Conservation (phyloP, 1,139 yeast species). For the Wickerhamomyces sp. region DNA sequence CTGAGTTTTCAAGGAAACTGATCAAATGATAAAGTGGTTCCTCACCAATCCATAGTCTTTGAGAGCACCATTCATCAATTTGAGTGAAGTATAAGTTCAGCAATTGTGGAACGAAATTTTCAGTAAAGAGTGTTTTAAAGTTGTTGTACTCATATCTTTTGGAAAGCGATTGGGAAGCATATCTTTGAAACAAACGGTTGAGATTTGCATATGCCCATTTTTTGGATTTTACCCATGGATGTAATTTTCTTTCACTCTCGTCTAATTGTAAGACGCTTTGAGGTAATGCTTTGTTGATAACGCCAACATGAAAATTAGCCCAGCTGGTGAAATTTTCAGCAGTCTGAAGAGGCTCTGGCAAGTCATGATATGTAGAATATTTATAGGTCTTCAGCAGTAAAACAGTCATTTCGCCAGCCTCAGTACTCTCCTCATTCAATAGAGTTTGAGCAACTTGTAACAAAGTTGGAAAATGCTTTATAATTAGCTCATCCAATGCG, state of each 20-base stretch:
- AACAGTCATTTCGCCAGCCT: constrained; percentile 72
- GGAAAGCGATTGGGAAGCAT: constrained; percentile 52
- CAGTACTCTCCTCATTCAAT: constrained; percentile 39
- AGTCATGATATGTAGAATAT: constrained; percentile 73
- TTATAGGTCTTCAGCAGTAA: constrained; percentile 76
- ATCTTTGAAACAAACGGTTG: constrained; percentile 68
- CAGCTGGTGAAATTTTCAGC: constrained; percentile 58
- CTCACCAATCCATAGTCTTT: constrained; percentile 63
- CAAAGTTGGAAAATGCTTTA: constrained; percentile 64
- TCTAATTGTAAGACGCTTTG: constrained; percentile 40
- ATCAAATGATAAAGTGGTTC: constrained; percentile 65
- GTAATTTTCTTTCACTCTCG: constrained; percentile 40
- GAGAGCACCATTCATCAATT: constrained; percentile 69
- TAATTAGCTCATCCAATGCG: constrained; percentile 56
- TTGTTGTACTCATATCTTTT: constrained; percentile 47
- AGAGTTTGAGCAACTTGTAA: constrained; percentile 59
- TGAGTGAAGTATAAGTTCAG: constrained; percentile 59
- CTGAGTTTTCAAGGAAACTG: constrained; percentile 66
- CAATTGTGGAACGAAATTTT: constrained; percentile 69
- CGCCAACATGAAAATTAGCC: constrained; percentile 73
- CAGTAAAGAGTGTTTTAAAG: constrained; percentile 44
- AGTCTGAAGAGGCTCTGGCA: constrained; percentile 66
- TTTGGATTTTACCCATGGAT: constrained; percentile 72
- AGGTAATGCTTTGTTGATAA: constrained; percentile 62
- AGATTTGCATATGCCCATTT: constrained; percentile 90